These are phyloP conservation scores for Eucalyptus erythrocorys DNA, from an alignment of 345 rosid species.

Conservation along the genomic window DNA sequence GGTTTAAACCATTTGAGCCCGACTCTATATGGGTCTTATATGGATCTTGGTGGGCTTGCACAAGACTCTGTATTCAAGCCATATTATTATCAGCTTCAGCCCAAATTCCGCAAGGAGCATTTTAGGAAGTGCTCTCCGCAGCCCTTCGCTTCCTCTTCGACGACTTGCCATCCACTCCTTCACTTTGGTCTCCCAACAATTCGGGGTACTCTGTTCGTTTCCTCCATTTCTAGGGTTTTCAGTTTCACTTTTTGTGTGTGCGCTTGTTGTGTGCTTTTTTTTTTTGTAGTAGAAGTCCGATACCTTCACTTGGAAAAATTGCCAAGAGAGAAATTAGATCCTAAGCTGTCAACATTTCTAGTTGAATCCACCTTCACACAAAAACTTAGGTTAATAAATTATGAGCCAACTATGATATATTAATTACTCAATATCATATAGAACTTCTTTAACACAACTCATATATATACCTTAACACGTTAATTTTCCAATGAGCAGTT, in stretches of 20 bases:
- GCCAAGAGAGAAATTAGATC: accelerated
- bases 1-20: too few species aligned
- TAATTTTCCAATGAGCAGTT: accelerated
- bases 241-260: neutral
- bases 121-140: too few species aligned
- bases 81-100: too few species aligned
- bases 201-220: neutral
- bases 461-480: accelerated
- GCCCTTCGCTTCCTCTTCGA: too few species aligned
- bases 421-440: accelerated
- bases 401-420: accelerated
- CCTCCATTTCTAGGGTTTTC: neutral
- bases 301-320: too few species aligned
- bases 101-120: too few species aligned
- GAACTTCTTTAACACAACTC: accelerated
- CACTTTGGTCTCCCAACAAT: neutral
- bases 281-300: accelerated
- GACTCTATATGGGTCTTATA: neutral
- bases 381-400: accelerated
- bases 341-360: accelerated
- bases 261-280: neutral
- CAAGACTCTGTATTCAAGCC: too few species aligned
- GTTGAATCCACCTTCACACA: accelerated
- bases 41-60: neutral
- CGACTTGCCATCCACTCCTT: neutral